Conservation (phyloP, 768 basidiomycete species). For the Hirschioporus abietinus region DNA sequence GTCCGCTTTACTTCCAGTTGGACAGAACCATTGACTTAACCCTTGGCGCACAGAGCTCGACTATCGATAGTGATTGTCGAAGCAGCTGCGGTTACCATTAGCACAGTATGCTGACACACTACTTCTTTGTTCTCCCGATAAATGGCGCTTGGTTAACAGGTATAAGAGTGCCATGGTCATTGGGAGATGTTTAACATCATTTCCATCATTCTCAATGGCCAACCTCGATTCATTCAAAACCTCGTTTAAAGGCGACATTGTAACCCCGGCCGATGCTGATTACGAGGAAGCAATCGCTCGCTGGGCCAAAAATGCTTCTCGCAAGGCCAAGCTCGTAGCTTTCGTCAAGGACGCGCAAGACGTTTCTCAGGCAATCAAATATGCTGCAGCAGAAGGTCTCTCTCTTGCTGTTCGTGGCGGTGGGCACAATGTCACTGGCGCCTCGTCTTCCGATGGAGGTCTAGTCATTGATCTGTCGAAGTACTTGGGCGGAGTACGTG, state of each 20-base stretch:
- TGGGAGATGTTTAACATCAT: background rate
- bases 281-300: constrained; percentile 16
- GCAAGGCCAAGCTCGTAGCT: constrained; percentile 14
- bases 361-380: constrained; percentile 16
- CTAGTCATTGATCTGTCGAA: constrained; percentile 21
- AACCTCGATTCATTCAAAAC: constrained; percentile 3
- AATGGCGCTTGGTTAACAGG: too few relatives aligned
- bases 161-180: background rate
- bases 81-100: too few relatives aligned
- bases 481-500: constrained; percentile 15
- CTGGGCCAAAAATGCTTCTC: constrained; percentile 17
- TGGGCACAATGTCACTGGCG: constrained; percentile 19
- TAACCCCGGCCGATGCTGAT: constrained; percentile 12
- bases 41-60: too few relatives aligned
- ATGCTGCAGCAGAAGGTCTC: constrained; percentile 13
- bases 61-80: too few relatives aligned
- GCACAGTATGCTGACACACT: too few relatives aligned
- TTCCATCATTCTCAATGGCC: constrained; percentile 2
- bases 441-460: constrained; percentile 20
- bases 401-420: constrained; percentile 20
- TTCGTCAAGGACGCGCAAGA: constrained; percentile 19
- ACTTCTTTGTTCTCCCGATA: too few relatives aligned
- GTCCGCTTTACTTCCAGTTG: too few relatives aligned
- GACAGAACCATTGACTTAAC: too few relatives aligned
- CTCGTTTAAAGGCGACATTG: constrained; percentile 19